phyloP scores from a whole-genome alignment of 805 yeast species.

The Lipomyces sp. region DNA sequence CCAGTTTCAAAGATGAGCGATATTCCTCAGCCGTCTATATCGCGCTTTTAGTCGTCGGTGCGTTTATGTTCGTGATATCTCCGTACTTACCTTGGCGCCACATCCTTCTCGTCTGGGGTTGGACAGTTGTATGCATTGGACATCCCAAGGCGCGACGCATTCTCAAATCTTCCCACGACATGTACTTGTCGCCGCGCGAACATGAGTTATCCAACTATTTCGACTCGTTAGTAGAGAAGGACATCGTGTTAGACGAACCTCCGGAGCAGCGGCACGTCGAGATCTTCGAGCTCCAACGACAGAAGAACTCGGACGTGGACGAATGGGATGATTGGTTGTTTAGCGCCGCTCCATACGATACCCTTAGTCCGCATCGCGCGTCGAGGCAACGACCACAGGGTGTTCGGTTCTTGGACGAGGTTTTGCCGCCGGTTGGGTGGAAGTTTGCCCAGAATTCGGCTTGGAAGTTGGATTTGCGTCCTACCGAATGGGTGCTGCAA shows the following conservation, averaged over 20 bases:
- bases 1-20: slow-evolving; percentile 37
- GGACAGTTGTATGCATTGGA: slow-evolving; percentile 31
- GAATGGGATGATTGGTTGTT: slow-evolving; percentile 67
- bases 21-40: slow-evolving; percentile 38
- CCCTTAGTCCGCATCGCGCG: slow-evolving; percentile 52
- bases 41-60: slow-evolving; percentile 22
- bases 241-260: slow-evolving; percentile 67
- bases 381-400: slow-evolving; percentile 70
- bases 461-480: slow-evolving; percentile 69
- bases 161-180: slow-evolving; percentile 19
- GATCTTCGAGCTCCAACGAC: slow-evolving; percentile 74
- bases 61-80: slow-evolving; percentile 50
- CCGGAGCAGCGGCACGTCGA: slow-evolving; percentile 70
- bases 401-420: slow-evolving; percentile 56
- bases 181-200: slow-evolving; percentile 41
- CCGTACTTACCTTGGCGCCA: slow-evolving; percentile 38
- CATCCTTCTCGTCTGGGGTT: slow-evolving; percentile 32
- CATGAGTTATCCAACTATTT: slow-evolving; percentile 45
- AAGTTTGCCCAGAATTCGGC: slow-evolving; percentile 59
- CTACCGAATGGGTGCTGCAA: slow-evolving; percentile 57
- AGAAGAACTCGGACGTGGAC: slow-evolving; percentile 58
- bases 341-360: slow-evolving; percentile 61
- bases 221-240: slow-evolving; percentile 50
- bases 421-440: slow-evolving; percentile 77
- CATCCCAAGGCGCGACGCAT: slow-evolving; percentile 35